Evolutionary conservation across 148 eudicot species (phyloP), one percentile per base, ranked within the genome.

Genomic region (Drosera capensis): DNA sequence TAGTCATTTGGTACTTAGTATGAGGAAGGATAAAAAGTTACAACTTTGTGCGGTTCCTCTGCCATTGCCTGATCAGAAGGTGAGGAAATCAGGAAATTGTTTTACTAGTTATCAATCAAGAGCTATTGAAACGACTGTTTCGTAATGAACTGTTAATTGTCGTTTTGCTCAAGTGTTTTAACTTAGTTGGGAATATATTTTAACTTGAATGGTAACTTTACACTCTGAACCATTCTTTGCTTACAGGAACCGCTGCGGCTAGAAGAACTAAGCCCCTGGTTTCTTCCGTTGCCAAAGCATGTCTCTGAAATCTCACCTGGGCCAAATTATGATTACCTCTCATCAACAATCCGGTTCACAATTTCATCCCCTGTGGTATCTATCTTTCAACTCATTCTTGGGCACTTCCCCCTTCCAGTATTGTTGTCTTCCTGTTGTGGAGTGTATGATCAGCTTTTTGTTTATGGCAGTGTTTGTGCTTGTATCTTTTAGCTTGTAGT

Each of bases 341-440:
- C 97, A 19, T 78, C 82, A 53, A 73, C 59, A 24, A 61, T 88
- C 79, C 92, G 94, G 60, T 79, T 80, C 54, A 80, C 87, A 26
- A 58, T 84, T 59, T 78, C 84, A 36, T 75, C 97, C 18, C 97
- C 92, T 5, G 75, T 88, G 92, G 96, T 88, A 85, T 48, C 73
- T 43, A 48, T n/a, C 12, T 8, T 16, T 36, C 18, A 35, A 50
- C n/a, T 60, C 40, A 45, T 48, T 29, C 34, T 5, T 2, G 8
- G 43, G 21, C 16, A 40, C 23, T 34, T 34, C 2, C 9, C n/a
- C 11, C 3, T 2, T 9, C 11, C n/a, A 9, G 9, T 34, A 4
- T 34, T 34, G 6, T 15, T 9, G n/a, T 13, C 14, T 6, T 6
- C 31, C 11, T 28, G 31, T 28, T 11, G 5, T 28, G 31, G 31